A percentile compares a stretch with the other conserved stretches of the same genome.
phyloP scores from a whole-genome alignment of 176 grass and related monocot genomes.

The Thalia dealbata region DNA sequence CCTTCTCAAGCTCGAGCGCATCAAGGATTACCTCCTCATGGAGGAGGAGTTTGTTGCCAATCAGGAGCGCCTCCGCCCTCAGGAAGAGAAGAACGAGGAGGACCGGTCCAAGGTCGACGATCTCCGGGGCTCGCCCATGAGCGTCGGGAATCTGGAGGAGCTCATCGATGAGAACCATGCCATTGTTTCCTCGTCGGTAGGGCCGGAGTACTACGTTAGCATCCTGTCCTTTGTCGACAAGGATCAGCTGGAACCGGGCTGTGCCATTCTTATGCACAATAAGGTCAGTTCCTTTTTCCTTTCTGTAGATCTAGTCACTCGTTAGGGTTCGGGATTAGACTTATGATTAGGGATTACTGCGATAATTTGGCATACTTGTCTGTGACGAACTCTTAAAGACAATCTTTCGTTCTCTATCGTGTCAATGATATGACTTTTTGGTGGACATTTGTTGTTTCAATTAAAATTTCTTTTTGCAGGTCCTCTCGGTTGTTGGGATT shows the following conservation, averaged over 20 bases:
- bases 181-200: constrained; percentile 11
- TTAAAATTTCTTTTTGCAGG: background rate
- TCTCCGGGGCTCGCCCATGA: constrained; percentile 10
- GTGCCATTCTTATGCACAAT: constrained; percentile 8
- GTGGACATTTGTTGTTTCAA: background rate
- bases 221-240: constrained; percentile 16
- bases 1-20: constrained; percentile 10
- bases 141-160: constrained; percentile 12
- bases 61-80: constrained; percentile 11
- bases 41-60: constrained; percentile 15
- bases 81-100: constrained; percentile 19
- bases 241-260: constrained; percentile 11
- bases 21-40: constrained; percentile 17
- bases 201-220: constrained; percentile 14
- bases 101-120: constrained; percentile 15
- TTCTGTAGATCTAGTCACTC: background rate
- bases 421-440: background rate
- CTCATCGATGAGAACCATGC: constrained; percentile 13
- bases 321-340: background rate
- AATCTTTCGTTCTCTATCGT: no score
- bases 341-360: no score
- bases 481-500: constrained; percentile 11
- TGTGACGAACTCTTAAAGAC: no score
- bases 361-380: background rate
- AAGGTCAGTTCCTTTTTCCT: background rate